Base-by-base conservation (phyloP, 1,139 yeast genomes). In the Debaryomyces nepalensis region DNA sequence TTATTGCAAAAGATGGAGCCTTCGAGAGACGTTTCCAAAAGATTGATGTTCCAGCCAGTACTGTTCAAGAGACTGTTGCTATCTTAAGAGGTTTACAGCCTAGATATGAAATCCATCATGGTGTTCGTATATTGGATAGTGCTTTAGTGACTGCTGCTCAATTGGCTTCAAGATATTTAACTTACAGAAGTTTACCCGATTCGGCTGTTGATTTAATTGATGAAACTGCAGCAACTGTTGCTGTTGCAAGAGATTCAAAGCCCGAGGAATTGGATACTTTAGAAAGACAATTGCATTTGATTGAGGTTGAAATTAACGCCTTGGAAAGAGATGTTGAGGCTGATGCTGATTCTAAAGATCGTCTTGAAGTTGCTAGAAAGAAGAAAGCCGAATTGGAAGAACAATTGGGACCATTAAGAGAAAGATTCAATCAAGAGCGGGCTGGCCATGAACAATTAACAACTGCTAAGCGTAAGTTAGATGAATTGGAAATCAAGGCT, bases 21-120 rank as follows among this genome's bases (percentile, higher is more conserved):
- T 91, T 93, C 64, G 99, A 93, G 66, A 87, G 99, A 77, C 82
- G 99, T 64, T 93, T 93, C 79, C 99, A 93, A 68, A 90, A 89
- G 63, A 87, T 95, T 53, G 96, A 91, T 59, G 98, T 93, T 15
- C 89, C 88, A 38, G 99, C 95, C 55, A 93, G 98, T 43, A 86
- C 97, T 0, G 81, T 89, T 23, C 79, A 86, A 53, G 98, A 93
- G 68, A 90, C 99, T 0, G 89, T 93, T 41, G 97, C 98, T 6
- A 93, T 93, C 47, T 79, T 95, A 54, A 86, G 99, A 76, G 99
- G 99, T 49, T 77, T 95, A 55, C 98, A 93, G 66, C 95, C 88
- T 63, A 87, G 87, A 64, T 95, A 93, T 67, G 99, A 93, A 67
- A 87, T 93, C 48, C 99, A 95, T 64, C 99, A 93, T 60, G 99